Evolutionary conservation across 164 flowering plant species (phyloP), one percentile per base, ranked within the genome.

Genomic region (Tetracentron sinense): DNA sequence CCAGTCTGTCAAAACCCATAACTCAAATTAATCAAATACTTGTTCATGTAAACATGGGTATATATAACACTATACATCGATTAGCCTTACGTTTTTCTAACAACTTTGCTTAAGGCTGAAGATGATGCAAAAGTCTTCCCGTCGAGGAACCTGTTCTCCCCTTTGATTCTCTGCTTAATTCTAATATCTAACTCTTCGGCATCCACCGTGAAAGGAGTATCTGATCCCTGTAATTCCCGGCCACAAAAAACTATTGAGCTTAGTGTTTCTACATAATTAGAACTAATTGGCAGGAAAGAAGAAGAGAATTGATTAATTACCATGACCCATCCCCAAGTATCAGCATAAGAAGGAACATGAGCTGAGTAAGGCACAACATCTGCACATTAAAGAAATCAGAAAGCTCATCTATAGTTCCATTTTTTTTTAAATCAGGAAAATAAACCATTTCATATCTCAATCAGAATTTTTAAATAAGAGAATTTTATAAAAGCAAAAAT

Each of bases 291-390:
- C 3, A 8, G 20, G 22, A 52, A 21, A 1, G 33, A 19, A 29
- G 19, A 50, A 16, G 0, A 47, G 20, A 21, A 53, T 25, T 29
- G 27, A 22, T 58, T 4, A 42, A 25, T 55, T 84, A 89, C 98
- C 96, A 92, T 86, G 76, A 92, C 81, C 98, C 98, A 92, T 69
- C 98, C 98, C 98, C 98, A 92, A 33, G 84, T 88, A 68, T 92
- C 98, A 76, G 98, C 98, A 81, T 72, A 92, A 21, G 98, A 92
- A 54, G 98, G 98, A 69, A 90, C 77, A 60, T 92, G 98, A 71
- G 95, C 96, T 21, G 96, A 85, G 59, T 80, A 92, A 38, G 98
- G 84, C 60, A 92, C 96, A 54, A 88, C 98, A 85, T 92, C 98
- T 92, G 92, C 82, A 76, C 23, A 70, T 28, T 7, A 61, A 53